phyloP scores from a whole-genome alignment of 768 basidiomycete genomes.

The Leccinum subgranulosum region DNA sequence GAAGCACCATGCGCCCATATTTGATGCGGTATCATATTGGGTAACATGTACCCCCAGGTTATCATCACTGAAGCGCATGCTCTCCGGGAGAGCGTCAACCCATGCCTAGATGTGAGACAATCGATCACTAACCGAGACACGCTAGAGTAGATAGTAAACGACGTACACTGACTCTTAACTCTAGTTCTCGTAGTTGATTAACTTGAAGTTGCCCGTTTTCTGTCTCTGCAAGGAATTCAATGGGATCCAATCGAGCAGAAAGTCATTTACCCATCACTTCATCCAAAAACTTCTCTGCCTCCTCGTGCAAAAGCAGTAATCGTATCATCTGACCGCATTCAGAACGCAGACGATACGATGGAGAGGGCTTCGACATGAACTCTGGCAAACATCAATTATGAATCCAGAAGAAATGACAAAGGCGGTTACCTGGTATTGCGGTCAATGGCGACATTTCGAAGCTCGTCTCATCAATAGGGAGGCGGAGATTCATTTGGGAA shows the following conservation, averaged over 20 bases:
- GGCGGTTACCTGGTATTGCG: conserved; percentile 29
- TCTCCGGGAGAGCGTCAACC: conserved; percentile 63
- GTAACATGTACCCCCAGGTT: conserved; percentile 65
- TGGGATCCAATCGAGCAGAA: background rate
- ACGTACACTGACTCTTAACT: conserved; percentile 40
- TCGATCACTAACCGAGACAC: conserved; percentile 3
- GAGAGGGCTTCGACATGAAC: conserved; percentile 62
- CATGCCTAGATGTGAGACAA: conserved; percentile 46
- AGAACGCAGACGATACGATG: conserved; percentile 45
- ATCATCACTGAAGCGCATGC: conserved; percentile 68
- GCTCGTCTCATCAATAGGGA: conserved; percentile 80
- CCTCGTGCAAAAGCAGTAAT: conserved; percentile 59
- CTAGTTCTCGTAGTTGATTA: conserved; percentile 39
- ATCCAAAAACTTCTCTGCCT: conserved; percentile 55
- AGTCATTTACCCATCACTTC: conserved; percentile 44
- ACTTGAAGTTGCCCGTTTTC: conserved; percentile 28
- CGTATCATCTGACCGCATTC: conserved; percentile 79
- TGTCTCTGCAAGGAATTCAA: conserved; percentile 27
- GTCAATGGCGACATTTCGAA: conserved; percentile 64
- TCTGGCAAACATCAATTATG: conserved; percentile 40
- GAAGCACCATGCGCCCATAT: conserved; percentile 79
- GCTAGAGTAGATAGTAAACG: background rate
- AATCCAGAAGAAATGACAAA: background rate
- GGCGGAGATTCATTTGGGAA: conserved; percentile 53
- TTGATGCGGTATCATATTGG: conserved; percentile 79